Conservation (phyloP, 1,284 basidiomycete species). For the Trametes sp. region DNA sequence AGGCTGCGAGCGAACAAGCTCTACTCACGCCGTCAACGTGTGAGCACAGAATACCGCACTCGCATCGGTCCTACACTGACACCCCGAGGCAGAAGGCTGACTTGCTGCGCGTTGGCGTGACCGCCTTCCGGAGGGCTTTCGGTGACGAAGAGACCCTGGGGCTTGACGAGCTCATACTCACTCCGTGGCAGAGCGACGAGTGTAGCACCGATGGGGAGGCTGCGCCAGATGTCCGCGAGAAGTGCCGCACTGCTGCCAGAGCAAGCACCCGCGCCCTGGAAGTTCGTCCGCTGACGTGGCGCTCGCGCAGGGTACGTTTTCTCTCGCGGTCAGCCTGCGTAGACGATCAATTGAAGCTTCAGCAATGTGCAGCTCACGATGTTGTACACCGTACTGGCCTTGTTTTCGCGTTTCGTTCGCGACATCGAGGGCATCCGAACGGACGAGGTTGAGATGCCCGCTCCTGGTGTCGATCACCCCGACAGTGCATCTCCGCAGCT, state of each 20-base stretch:
- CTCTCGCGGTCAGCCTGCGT: neutral
- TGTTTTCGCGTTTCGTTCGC: neutral
- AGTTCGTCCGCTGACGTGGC: neutral
- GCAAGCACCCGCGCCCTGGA: neutral
- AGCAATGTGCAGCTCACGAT: neutral
- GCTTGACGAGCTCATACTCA: neutral
- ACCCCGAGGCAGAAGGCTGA: neutral
- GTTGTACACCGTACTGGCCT: neutral
- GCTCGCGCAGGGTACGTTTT: neutral
- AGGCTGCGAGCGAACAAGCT: neutral
- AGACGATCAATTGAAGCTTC: neutral
- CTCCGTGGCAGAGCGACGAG: constrained; percentile 7
- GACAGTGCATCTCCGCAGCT: too few species aligned
- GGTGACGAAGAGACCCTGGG: neutral
- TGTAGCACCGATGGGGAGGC: neutral
- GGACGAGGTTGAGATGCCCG: neutral
- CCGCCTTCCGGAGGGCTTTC: neutral
- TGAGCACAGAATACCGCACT: neutral
- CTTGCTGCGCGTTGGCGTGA: neutral
- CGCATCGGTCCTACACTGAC: neutral
- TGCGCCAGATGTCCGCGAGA: neutral
- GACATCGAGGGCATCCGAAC: neutral
- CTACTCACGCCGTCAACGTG: constrained; percentile 3
- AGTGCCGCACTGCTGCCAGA: neutral
- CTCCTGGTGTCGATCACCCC: neutral